Evolutionary conservation across 2,329 filamentous ascomycete species (phyloP).

Genomic region (Cytospora chrysosperma): DNA sequence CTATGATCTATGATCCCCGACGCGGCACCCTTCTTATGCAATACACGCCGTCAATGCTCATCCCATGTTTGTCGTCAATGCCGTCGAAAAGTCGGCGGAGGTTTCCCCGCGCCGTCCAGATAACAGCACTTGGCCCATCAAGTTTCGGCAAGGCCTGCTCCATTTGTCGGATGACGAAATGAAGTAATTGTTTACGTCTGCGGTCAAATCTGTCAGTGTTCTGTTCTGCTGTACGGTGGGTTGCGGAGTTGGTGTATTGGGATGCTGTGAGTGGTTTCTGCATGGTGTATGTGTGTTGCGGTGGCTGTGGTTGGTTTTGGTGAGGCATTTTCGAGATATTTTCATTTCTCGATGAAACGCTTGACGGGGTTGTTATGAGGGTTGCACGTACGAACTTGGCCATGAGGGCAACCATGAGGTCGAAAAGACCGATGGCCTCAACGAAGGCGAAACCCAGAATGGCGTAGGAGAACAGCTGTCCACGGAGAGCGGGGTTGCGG

Average conservation of each 20-base stretch:
- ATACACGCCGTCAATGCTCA: conserved; percentile 24
- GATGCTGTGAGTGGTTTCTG: background rate
- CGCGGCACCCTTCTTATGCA: conserved; percentile 23
- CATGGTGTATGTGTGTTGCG: background rate
- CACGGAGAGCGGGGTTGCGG: conserved; percentile 91
- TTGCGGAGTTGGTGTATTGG: background rate
- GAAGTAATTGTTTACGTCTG: conserved; percentile 24
- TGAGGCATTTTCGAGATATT: conserved; percentile 12
- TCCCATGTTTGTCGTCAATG: conserved; percentile 24
- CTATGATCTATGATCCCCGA: conserved; percentile 26
- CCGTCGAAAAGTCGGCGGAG: conserved; percentile 22
- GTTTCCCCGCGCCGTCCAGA: conserved; percentile 11
- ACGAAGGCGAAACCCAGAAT: conserved; percentile 96
- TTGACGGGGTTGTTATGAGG: background rate
- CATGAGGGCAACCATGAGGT: conserved; percentile 91
- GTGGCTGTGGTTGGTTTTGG: background rate
- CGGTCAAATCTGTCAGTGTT: conserved; percentile 1
- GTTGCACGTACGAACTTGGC: conserved; percentile 73
- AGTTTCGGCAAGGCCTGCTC: conserved; percentile 21
- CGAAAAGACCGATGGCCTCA: conserved; percentile 87
- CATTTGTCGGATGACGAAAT: conserved; percentile 22
- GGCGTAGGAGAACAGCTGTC: conserved; percentile 94
- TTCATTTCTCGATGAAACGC: background rate
- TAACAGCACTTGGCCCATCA: conserved; percentile 22
- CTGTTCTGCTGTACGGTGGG: background rate